Evolutionary conservation across 2,329 filamentous ascomycete genomes (phyloP).

Genomic region (Hymenoscyphus repandus): DNA sequence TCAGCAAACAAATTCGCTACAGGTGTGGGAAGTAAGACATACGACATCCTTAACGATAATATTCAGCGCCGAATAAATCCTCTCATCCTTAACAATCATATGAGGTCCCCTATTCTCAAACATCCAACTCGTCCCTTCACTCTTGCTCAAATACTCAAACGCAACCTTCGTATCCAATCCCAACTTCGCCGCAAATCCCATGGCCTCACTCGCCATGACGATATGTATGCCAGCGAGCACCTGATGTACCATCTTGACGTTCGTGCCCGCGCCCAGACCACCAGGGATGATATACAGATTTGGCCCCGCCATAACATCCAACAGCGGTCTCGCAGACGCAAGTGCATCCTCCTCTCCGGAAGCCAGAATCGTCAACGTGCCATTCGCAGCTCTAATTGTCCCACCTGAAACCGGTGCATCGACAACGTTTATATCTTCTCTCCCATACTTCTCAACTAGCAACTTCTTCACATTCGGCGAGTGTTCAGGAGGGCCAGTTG

Average conservation of each 20-base stretch:
- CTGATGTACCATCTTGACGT: slow-evolving; percentile 61
- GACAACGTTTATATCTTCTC: slow-evolving; percentile 60
- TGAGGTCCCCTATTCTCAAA: slow-evolving; percentile 51
- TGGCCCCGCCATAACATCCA: slow-evolving; percentile 53
- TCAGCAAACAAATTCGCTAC: neutral
- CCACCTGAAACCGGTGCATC: slow-evolving; percentile 72
- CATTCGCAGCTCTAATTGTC: slow-evolving; percentile 60
- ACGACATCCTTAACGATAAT: slow-evolving; percentile 36
- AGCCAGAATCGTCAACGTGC: slow-evolving; percentile 72
- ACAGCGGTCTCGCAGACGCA: slow-evolving; percentile 49
- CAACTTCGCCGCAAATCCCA: slow-evolving; percentile 53
- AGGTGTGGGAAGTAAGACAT: slow-evolving; percentile 6
- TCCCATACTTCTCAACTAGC: slow-evolving; percentile 48
- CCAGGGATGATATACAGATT: slow-evolving; percentile 61
- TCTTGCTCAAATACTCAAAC: slow-evolving; percentile 33
- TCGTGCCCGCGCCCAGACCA: slow-evolving; percentile 53
- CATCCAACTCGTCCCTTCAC: slow-evolving; percentile 41
- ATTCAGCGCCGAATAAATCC: slow-evolving; percentile 32
- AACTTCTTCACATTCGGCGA: slow-evolving; percentile 54
- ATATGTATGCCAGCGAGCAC: slow-evolving; percentile 60
- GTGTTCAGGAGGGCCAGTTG: slow-evolving; percentile 64
- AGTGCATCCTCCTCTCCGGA: slow-evolving; percentile 54
- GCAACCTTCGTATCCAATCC: slow-evolving; percentile 43
- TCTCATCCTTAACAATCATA: slow-evolving; percentile 46
- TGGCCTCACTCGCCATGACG: slow-evolving; percentile 52